Percentiles rank a stretch among this genome's conserved stretches.
Conservation (phyloP, 148 eudicot species). For the Camellia sinensis region DNA sequence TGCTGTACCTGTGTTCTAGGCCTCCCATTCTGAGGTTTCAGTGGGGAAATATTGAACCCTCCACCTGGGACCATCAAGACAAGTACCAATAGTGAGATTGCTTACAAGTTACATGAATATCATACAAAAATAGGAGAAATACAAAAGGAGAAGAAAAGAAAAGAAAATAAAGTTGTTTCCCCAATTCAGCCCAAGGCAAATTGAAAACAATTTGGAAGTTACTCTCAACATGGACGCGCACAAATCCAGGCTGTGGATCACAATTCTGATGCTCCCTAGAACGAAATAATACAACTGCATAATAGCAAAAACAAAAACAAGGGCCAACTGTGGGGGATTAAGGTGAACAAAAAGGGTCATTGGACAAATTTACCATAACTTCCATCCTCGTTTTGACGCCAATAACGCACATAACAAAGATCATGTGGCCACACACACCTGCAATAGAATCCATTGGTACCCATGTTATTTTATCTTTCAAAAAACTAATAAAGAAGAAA, state of each 20-base stretch:
- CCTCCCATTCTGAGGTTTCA: slow-evolving; percentile 85
- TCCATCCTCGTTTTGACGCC: slow-evolving; percentile 99
- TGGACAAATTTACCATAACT: slow-evolving; percentile 69
- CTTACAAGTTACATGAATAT: neutral
- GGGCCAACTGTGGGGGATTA: slow-evolving; percentile 35
- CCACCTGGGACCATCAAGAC: slow-evolving; percentile 59
- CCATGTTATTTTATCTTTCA: neutral
- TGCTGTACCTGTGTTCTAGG: slow-evolving; percentile 95
- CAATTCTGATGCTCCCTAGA: slow-evolving; percentile 97
- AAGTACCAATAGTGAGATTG: neutral
- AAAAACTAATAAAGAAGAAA: neutral
- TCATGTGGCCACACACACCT: slow-evolving; percentile 99
- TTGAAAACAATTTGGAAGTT: slow-evolving; percentile 29
- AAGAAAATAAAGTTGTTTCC: neutral
- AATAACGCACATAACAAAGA: slow-evolving; percentile 96
- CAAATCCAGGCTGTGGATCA: slow-evolving; percentile 95
- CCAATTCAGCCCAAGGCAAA: slow-evolving; percentile 9
- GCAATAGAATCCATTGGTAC: slow-evolving; percentile 19
- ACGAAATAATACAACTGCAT: slow-evolving; percentile 92
- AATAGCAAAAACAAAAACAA: slow-evolving; percentile 4
- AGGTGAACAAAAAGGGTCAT: neutral
- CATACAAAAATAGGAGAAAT: neutral
- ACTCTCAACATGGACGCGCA: slow-evolving; percentile 97
- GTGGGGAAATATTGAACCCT: slow-evolving; percentile 91
- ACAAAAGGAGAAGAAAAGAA: neutral